Evolutionary conservation across 139 green algal species (phyloP).

Genomic region (Chlamydomonas urium): DNA sequence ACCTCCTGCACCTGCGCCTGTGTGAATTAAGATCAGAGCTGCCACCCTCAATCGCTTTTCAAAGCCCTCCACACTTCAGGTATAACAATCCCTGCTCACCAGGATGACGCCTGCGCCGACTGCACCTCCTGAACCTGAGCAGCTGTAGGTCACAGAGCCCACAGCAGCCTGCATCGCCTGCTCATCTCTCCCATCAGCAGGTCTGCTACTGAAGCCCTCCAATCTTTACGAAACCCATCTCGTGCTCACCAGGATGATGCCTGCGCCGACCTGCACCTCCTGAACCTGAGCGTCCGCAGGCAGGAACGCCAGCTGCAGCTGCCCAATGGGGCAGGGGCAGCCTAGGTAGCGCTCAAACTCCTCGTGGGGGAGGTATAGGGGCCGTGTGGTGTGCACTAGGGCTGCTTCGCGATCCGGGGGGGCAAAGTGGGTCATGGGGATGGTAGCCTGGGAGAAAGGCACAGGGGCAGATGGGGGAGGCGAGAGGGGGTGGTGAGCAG

Average conservation of each 20-base stretch:
- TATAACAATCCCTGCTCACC: neutral
- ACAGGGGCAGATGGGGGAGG: neutral
- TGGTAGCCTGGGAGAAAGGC: constrained; percentile 13
- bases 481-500: neutral
- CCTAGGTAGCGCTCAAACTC: constrained; percentile 22
- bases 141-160: neutral
- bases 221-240: no score
- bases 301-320: constrained; percentile 22
- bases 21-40: neutral
- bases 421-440: constrained; percentile 29
- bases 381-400: constrained; percentile 17
- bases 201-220: neutral
- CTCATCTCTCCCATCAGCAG: neutral
- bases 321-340: neutral
- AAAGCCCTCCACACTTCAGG: no score
- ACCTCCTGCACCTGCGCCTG: no score
- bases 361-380: constrained; percentile 40
- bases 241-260: constrained; percentile 28
- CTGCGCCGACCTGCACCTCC: constrained; percentile 14
- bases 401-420: neutral
- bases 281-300: constrained; percentile 8
- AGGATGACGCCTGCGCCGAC: no score
- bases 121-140: no score
- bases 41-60: neutral
- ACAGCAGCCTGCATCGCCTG: neutral